Conservation (phyloP, 768 basidiomycete genomes). For the Symmetrospora coprosmae region DNA sequence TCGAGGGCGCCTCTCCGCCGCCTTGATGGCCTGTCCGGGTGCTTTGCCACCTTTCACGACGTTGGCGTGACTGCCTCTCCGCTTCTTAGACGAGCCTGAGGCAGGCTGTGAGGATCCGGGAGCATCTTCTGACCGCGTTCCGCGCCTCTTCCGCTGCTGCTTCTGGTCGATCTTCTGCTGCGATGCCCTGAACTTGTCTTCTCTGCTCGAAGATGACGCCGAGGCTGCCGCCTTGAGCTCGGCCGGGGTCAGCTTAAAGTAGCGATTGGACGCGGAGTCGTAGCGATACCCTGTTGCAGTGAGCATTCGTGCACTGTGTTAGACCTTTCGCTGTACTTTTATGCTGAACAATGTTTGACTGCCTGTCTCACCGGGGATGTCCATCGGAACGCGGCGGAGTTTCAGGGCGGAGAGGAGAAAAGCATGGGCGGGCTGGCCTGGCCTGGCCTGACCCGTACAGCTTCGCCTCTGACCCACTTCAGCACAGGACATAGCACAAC, state of each 20-base stretch:
- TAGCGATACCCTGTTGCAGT: conserved; percentile 15
- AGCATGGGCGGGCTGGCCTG: too few relatives aligned
- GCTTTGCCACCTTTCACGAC: background rate
- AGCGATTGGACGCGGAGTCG: conserved; percentile 13
- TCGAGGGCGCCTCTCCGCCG: too few relatives aligned
- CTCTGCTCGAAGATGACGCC: background rate
- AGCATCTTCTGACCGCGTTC: background rate
- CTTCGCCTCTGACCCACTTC: too few relatives aligned
- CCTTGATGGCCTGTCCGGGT: too few relatives aligned
- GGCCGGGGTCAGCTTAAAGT: conserved; percentile 11
- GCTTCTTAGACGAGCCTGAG: background rate
- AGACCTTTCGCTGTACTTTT: background rate
- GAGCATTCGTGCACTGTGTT: background rate
- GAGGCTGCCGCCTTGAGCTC: background rate
- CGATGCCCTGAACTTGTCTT: too few relatives aligned
- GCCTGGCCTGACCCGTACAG: too few relatives aligned
- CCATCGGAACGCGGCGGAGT: too few relatives aligned
- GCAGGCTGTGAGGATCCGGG: background rate
- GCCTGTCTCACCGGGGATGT: too few relatives aligned
- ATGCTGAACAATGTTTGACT: too few relatives aligned
- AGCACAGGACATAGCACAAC: too few relatives aligned
- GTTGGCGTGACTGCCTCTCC: background rate
- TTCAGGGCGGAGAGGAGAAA: too few relatives aligned
- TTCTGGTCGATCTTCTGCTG: background rate
- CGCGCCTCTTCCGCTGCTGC: background rate